Percentiles rank a stretch among this genome's conserved stretches.
Evolutionary conservation across 768 basidiomycete species (phyloP).

Genomic region (Lactifluus echinatus): DNA sequence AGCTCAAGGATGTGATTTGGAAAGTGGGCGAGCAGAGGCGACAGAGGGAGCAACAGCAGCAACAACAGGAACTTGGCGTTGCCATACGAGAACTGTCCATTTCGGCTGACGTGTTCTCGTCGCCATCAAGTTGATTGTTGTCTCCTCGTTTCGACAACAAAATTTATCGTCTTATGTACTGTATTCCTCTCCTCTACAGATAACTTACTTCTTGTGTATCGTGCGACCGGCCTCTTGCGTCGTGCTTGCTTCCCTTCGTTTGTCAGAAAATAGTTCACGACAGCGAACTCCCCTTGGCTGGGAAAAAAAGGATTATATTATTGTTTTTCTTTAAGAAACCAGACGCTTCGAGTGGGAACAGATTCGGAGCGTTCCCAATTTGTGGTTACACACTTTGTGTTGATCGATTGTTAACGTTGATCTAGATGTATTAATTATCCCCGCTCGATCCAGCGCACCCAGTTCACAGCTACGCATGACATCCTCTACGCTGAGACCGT

Average conservation of each 20-base stretch:
- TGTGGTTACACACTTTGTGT: not conserved
- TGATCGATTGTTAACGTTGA: no score
- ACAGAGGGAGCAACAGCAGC: conserved; percentile 19
- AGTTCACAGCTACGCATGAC: no score
- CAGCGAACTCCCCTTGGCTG: not conserved
- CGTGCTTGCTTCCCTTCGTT: not conserved
- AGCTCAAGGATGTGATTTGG: conserved; percentile 82
- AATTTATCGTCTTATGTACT: no score
- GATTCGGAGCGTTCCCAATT: not conserved
- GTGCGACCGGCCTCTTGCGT: not conserved
- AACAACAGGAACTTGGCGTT: not conserved
- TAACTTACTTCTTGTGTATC: not conserved
- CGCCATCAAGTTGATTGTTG: not conserved
- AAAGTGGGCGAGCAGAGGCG: conserved; percentile 67
- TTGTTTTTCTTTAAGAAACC: not conserved
- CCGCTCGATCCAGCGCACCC: no score
- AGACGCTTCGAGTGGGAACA: not conserved
- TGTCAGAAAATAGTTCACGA: not conserved
- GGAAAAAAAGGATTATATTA: not conserved
- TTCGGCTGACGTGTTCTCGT: conserved; percentile 1
- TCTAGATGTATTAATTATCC: no score
- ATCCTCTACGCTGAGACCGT: no score
- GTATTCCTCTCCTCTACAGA: no score
- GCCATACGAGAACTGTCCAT: not conserved
- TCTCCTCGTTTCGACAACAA: not conserved